Evolutionary conservation across 352 stramenopile species (phyloP).

Genomic region (Globisporangium solare): DNA sequence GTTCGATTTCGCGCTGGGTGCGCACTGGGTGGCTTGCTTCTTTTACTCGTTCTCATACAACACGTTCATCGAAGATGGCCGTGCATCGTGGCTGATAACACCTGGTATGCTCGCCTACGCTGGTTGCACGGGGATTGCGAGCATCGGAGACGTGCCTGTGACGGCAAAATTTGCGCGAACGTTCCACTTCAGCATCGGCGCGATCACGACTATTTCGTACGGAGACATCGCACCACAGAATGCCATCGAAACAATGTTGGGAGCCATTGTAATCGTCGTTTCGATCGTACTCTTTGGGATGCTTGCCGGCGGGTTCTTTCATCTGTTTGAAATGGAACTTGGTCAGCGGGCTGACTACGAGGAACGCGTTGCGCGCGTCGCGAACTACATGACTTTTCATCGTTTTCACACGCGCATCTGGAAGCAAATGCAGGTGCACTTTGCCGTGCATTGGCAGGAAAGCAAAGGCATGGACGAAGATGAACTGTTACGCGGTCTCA

Average conservation of each 20-base stretch:
- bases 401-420: constrained; percentile 33
- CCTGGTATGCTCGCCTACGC: constrained; percentile 28
- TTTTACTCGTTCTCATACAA: constrained; percentile 21
- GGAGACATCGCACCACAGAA: constrained; percentile 37
- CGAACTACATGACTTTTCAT: constrained; percentile 38
- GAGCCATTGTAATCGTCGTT: constrained; percentile 33
- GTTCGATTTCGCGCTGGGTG: constrained; percentile 22
- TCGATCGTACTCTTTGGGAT: constrained; percentile 37
- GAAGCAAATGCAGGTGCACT: constrained; percentile 47
- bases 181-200: constrained; percentile 36
- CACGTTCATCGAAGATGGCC: constrained; percentile 12
- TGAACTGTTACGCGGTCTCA: constrained; percentile 34
- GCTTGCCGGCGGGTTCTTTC: constrained; percentile 39
- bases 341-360: constrained; percentile 43
- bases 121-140: constrained; percentile 12
- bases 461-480: constrained; percentile 45
- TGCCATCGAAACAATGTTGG: constrained; percentile 24
- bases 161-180: constrained; percentile 23
- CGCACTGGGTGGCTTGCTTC: constrained; percentile 24
- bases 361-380: constrained; percentile 34
- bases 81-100: constrained; percentile 15
- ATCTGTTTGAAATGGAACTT: constrained; percentile 43
- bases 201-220: constrained; percentile 37
- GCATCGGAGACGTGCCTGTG: constrained; percentile 19
- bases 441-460: constrained; percentile 38